phyloP scores from a whole-genome alignment of 371 early-diverging fungal genomes.

The Syncephalastrum monosporum region DNA sequence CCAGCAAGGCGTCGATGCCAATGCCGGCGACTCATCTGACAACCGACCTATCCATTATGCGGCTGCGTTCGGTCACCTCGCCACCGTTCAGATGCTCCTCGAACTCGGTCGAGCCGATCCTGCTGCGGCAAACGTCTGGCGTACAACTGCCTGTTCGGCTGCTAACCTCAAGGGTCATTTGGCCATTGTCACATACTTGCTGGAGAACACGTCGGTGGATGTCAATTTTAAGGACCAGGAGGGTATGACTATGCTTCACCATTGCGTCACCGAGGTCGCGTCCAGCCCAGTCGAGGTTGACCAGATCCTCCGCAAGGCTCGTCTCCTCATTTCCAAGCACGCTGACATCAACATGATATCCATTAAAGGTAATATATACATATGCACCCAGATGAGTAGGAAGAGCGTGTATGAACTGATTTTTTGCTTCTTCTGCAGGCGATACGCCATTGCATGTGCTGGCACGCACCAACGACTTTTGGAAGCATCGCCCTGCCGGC shows the following conservation, averaged over 20 bases:
- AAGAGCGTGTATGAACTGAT: background rate
- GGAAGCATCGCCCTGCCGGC: conserved; percentile 13
- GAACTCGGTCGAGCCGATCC: conserved; percentile 44
- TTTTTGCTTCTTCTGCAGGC: conserved; percentile 14
- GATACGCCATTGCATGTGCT: conserved; percentile 49
- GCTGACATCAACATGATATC: conserved; percentile 42
- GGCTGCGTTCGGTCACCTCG: conserved; percentile 53
- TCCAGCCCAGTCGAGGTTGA: conserved; percentile 32
- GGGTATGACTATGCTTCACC: conserved; percentile 53
- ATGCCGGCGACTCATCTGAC: conserved; percentile 46
- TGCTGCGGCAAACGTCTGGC: conserved; percentile 53
- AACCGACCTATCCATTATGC: conserved; percentile 60
- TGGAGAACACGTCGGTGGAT: conserved; percentile 20
- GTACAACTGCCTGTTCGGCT: conserved; percentile 54
- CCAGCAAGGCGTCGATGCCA: conserved; percentile 44
- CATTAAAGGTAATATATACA: conserved; percentile 29
- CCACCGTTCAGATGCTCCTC: conserved; percentile 42
- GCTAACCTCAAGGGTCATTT: conserved; percentile 63
- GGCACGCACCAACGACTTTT: conserved; percentile 18
- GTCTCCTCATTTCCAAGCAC: conserved; percentile 38
- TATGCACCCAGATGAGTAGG: background rate
- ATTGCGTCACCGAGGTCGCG: conserved; percentile 22
- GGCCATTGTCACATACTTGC: conserved; percentile 45
- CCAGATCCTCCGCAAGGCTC: conserved; percentile 27
- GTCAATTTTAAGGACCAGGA: conserved; percentile 24